phyloP scores from a whole-genome alignment of 176 grass and related monocot genomes.

The Chloris gayana region DNA sequence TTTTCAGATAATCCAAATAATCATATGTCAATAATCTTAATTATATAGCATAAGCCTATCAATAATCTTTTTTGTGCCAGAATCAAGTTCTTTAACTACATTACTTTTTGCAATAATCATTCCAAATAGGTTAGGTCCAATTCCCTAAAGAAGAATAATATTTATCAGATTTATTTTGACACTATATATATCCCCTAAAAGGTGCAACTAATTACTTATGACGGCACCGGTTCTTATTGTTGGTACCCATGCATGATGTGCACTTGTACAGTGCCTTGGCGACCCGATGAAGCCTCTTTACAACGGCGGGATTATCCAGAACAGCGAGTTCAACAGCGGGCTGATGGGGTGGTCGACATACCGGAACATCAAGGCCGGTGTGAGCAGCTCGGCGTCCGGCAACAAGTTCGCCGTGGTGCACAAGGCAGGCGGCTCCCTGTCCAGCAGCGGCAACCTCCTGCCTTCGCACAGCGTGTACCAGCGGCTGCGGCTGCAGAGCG shows the following conservation, averaged over 20 bases:
- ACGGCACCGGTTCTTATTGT: not conserved
- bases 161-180: not conserved
- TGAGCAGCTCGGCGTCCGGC: conserved; percentile 46
- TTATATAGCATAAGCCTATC: too few relatives aligned
- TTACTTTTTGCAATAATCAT: not conserved
- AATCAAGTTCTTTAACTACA: too few relatives aligned
- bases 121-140: not conserved
- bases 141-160: too few relatives aligned
- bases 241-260: not conserved
- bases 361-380: conserved; percentile 32
- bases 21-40: too few relatives aligned
- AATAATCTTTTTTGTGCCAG: not conserved
- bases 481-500: conserved; percentile 48
- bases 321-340: conserved; percentile 66
- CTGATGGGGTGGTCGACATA: conserved; percentile 58
- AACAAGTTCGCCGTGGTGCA: conserved; percentile 53
- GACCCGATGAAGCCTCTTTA: conserved; percentile 60
- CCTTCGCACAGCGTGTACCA: conserved; percentile 65
- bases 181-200: not conserved
- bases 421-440: conserved; percentile 5
- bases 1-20: too few relatives aligned
- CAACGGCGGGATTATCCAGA: conserved; percentile 68
- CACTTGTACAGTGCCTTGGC: conserved; percentile 55
- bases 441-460: conserved; percentile 9
- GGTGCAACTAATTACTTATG: not conserved